A percentile compares a stretch with the other conserved stretches of the same genome.
phyloP scores from a whole-genome alignment of 1,139 yeast genomes.

The Scheffersomyces insectosa region DNA sequence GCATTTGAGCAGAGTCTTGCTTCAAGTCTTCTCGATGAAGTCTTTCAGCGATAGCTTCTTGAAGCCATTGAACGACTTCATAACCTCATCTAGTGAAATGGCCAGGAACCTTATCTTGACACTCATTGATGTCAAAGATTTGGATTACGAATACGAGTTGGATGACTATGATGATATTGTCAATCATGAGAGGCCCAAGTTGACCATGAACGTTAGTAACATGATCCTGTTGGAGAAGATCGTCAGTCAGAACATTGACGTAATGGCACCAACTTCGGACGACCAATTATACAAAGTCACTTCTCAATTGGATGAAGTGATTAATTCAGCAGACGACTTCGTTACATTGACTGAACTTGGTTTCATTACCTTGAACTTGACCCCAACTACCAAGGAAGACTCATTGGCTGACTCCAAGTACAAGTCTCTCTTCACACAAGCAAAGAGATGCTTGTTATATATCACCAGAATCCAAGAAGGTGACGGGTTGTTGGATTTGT shows the following conservation, averaged over 20 bases:
- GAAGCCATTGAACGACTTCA: constrained; percentile 78
- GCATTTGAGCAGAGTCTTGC: constrained; percentile 59
- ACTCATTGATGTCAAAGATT: constrained; percentile 55
- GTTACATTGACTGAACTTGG: constrained; percentile 46
- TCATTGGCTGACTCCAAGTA: constrained; percentile 46
- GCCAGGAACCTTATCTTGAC: constrained; percentile 45
- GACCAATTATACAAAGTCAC: constrained; percentile 58
- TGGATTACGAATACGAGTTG: constrained; percentile 63
- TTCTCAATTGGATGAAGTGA: constrained; percentile 31
- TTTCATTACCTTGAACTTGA: constrained; percentile 39
- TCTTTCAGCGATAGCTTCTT: constrained; percentile 72
- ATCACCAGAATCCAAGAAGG: constrained; percentile 82
- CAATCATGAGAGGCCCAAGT: constrained; percentile 62
- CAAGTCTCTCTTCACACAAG: constrained; percentile 67
- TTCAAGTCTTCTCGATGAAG: constrained; percentile 66
- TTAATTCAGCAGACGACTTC: constrained; percentile 40
- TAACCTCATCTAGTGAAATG: constrained; percentile 50
- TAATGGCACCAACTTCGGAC: constrained; percentile 48
- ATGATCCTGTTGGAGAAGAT: constrained; percentile 63
- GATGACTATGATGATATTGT: constrained; percentile 73
- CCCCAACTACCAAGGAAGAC: constrained; percentile 53
- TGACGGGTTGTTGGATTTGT: constrained; percentile 66
- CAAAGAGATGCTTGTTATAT: constrained; percentile 77
- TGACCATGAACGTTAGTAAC: constrained; percentile 64
- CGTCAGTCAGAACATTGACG: constrained; percentile 52